Base-by-base conservation (phyloP, 768 basidiomycete species). In the Mycena leptocephala region DNA sequence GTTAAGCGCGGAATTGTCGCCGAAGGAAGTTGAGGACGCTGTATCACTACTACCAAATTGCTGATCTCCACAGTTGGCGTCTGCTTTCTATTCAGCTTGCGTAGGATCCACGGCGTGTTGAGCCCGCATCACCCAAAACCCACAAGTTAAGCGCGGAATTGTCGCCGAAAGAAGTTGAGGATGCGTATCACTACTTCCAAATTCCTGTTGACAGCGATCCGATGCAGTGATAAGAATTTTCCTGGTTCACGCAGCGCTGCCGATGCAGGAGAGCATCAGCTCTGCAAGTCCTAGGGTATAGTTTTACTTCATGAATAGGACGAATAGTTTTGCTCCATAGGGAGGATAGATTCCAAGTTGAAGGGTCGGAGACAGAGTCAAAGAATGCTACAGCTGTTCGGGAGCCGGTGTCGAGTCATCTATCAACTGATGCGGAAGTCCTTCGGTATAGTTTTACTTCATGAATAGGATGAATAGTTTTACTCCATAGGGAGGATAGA, bases 1-100 rank as follows among this genome's bases (percentile, higher is more conserved):
- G 55, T 56, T n/a, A 51, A 51, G 48, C n/a, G 48, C 48, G 22
- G n/a, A 51, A 51, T 51, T 51, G 48, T 51, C 48, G 5, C 48
- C 48, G n/a, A 51, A 51, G n/a, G 48, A 51, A 51, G 48, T 51
- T 51, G 48, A 51, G 48, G 48, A 51, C 24, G 48, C 55, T 56
- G 55, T 56, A 56, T 56, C 55, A 56, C 55, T 56, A 28, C 26
- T 56, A 56, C 55, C 7, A 37, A 53, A 53, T 32, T 30, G 22
- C 48, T 51, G 48, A 51, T 51, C 11, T 51, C 48, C 48, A 51
- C 48, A 28, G 55, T 56, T 16, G 30, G 28, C 55, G 55, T 56
- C 55, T 56, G 55, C 55, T 56, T 56, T 56, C 55, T 56, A 56
- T 56, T 30, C 55, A 56, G 55, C 55, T 56, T 56, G 55, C 55